Evolutionary conservation across 1,139 yeast genomes (phyloP).

Genomic region (Pichia sp.): DNA sequence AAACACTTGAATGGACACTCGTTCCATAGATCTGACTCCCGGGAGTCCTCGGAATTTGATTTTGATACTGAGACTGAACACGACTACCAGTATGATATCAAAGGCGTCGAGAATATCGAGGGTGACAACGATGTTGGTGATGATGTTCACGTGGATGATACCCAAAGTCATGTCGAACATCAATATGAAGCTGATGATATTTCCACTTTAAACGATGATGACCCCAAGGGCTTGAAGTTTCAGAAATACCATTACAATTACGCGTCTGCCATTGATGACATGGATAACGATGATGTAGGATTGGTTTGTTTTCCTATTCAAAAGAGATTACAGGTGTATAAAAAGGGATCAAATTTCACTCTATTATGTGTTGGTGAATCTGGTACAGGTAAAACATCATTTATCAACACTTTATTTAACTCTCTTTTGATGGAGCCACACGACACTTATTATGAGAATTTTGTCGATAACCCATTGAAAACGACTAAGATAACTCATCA

Average conservation of each 20-base stretch:
- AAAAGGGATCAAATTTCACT: conserved; percentile 34
- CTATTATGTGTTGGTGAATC: conserved; percentile 39
- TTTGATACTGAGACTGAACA: not conserved
- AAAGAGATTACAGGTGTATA: conserved; percentile 21
- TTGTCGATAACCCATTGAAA: conserved; percentile 19
- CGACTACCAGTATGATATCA: not conserved
- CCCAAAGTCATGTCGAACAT: not conserved
- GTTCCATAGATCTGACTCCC: not conserved
- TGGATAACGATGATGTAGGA: conserved; percentile 22
- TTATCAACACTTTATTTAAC: conserved; percentile 38
- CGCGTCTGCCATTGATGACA: conserved; percentile 19
- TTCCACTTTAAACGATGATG: conserved; percentile 2
- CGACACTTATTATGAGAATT: not conserved
- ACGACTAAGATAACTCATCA: conserved; percentile 34
- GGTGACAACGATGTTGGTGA: too few relatives aligned
- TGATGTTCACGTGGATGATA: not conserved
- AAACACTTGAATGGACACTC: not conserved
- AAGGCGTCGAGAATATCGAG: not conserved
- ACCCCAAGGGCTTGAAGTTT: conserved; percentile 1
- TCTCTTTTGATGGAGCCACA: conserved; percentile 12
- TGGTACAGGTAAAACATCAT: conserved; percentile 38
- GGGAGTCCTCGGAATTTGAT: too few relatives aligned
- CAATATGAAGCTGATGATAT: conserved; percentile 11
- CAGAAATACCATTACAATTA: conserved; percentile 20
- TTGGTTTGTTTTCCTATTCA: conserved; percentile 25